Percentiles rank a stretch among this genome's conserved stretches.
phyloP scores from a whole-genome alignment of 2,329 filamentous ascomycete genomes.

The Aspergillus sp. region DNA sequence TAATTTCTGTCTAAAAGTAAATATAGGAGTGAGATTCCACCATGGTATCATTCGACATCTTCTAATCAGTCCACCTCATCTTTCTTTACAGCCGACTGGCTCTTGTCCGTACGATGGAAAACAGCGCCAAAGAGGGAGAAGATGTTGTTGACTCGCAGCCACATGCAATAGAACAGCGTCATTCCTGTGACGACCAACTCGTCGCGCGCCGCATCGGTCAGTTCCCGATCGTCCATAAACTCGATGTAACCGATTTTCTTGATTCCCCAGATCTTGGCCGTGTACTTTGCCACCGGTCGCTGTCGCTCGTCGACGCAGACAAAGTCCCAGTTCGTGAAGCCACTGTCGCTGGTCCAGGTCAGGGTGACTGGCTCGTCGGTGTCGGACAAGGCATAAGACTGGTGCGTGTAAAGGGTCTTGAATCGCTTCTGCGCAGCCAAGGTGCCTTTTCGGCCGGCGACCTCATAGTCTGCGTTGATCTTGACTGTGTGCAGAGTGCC shows the following conservation, averaged over 20 bases:
- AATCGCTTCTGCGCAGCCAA: slow-evolving; percentile 29
- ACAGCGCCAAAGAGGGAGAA: slow-evolving; percentile 25
- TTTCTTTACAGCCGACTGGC: not conserved
- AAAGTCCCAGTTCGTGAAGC: slow-evolving; percentile 33
- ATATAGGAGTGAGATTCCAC: too few species aligned
- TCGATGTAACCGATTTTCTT: slow-evolving; percentile 29
- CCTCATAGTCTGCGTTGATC: slow-evolving; percentile 29
- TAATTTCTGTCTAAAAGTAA: too few species aligned
- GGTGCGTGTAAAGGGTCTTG: slow-evolving; percentile 29
- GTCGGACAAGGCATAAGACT: slow-evolving; percentile 24
- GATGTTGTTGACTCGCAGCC: slow-evolving; percentile 23
- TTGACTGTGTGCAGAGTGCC: slow-evolving; percentile 23
- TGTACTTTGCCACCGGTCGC: slow-evolving; percentile 29
- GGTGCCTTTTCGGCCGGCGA: slow-evolving; percentile 23
- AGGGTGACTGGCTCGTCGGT: slow-evolving; percentile 22
- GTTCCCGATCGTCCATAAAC: slow-evolving; percentile 22
- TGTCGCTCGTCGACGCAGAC: slow-evolving; percentile 29
- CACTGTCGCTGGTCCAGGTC: slow-evolving; percentile 28
- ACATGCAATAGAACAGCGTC: slow-evolving; percentile 30
- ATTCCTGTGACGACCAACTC: slow-evolving; percentile 31
- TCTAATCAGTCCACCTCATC: not conserved
- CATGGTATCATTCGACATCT: too few species aligned
- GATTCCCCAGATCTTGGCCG: slow-evolving; percentile 24
- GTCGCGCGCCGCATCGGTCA: slow-evolving; percentile 21
- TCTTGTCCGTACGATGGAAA: not conserved